Percentiles rank a stretch among this genome's conserved stretches.
Evolutionary conservation across 2,329 filamentous ascomycete genomes (phyloP).

Genomic region (Colletotrichum sp.): DNA sequence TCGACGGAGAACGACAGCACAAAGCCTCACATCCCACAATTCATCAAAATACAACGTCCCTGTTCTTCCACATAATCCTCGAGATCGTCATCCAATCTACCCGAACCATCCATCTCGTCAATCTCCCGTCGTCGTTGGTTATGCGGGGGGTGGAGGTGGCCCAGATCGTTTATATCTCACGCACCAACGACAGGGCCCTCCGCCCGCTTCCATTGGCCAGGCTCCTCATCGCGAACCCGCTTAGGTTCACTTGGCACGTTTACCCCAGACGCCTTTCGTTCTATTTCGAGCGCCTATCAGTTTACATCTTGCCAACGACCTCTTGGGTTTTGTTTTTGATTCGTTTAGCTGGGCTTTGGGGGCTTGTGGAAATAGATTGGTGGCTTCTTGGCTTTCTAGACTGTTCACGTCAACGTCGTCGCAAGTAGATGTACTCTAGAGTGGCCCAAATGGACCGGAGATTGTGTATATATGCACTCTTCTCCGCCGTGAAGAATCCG

Average conservation of each 20-base stretch:
- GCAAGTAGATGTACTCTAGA: not conserved
- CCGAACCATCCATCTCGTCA: not conserved
- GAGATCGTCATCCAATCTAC: not conserved
- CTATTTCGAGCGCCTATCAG: not conserved
- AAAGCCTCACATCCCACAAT: not conserved
- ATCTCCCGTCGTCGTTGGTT: not conserved
- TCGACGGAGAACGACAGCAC: not conserved
- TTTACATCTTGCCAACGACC: not conserved
- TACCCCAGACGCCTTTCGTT: not conserved
- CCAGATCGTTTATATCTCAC: not conserved
- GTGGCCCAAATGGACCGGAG: not conserved
- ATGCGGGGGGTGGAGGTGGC: not conserved
- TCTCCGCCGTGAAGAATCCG: not conserved
- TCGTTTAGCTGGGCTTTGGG: not conserved
- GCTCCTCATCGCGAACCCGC: not conserved
- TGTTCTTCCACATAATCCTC: not conserved
- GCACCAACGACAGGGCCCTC: not conserved
- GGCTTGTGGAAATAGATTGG: not conserved
- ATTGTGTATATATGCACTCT: constrained; percentile 14
- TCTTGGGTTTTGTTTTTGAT: not conserved
- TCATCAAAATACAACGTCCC: not conserved
- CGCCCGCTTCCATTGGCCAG: not conserved
- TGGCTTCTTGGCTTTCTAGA: not conserved
- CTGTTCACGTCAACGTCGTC: not conserved
- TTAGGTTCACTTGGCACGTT: not conserved